phyloP scores from a whole-genome alignment of 2,329 filamentous ascomycete genomes.

The Phialophora verrucosa region DNA sequence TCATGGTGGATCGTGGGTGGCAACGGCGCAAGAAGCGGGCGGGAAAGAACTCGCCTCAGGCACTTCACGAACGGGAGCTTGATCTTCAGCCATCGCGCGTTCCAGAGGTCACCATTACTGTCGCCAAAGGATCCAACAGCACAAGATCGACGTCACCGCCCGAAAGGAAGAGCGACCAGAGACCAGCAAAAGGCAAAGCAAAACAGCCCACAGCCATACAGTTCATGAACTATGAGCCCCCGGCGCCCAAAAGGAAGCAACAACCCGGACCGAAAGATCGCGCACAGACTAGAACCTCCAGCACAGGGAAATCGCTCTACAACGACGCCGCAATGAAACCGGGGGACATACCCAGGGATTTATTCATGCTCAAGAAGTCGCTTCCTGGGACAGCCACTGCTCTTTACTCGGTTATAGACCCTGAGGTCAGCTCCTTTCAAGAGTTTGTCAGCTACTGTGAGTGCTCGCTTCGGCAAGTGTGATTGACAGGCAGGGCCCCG shows the following conservation, averaged over 20 bases:
- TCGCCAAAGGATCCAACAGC: not conserved
- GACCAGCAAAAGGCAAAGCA: not conserved
- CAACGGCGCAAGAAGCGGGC: constrained; percentile 27
- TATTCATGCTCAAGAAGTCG: not conserved
- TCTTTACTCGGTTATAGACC: constrained; percentile 30
- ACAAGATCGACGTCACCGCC: not conserved
- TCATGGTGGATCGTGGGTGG: constrained; percentile 37
- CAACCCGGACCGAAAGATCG: not conserved
- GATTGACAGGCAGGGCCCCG: not conserved
- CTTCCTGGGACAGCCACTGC: constrained; percentile 22
- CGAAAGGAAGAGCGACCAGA: not conserved
- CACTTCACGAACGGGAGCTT: not conserved
- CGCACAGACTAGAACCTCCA: no score
- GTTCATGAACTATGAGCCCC: constrained; percentile 28
- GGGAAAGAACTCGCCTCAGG: constrained; percentile 1
- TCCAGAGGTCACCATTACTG: constrained; percentile 30
- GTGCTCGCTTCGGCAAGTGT: not conserved
- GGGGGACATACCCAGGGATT: not conserved
- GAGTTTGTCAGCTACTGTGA: constrained; percentile 27
- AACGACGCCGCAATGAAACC: no score
- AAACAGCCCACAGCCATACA: constrained; percentile 3
- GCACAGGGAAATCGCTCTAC: not conserved
- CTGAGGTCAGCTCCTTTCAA: constrained; percentile 31
- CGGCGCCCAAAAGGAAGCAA: not conserved
- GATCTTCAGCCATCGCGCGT: constrained; percentile 20